phyloP scores from a whole-genome alignment of 345 rosid species.

The Brassica incana region DNA sequence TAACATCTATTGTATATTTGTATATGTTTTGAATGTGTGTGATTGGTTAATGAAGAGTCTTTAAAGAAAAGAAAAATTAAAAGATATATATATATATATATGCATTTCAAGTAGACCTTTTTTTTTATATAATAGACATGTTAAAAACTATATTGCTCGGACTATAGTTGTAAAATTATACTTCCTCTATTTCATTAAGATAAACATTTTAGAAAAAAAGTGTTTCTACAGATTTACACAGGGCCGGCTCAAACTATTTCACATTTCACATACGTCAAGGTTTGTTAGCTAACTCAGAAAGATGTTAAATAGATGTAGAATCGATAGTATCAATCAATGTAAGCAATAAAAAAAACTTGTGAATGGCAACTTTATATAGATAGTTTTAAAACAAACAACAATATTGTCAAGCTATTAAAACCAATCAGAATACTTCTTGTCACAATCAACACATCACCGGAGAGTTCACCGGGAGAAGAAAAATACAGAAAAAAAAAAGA shows the following conservation, averaged over 20 bases:
- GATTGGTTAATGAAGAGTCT: background rate
- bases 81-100: background rate
- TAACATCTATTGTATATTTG: background rate
- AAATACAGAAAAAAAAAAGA: background rate
- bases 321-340: background rate
- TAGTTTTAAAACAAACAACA: background rate
- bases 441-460: conserved; percentile 23
- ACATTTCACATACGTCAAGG: background rate
- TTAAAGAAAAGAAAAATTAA: background rate
- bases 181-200: no score
- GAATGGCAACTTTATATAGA: conserved; percentile 7
- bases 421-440: background rate
- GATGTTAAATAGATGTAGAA: background rate
- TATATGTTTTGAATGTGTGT: background rate
- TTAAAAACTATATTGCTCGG: background rate
- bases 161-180: background rate
- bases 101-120: background rate
- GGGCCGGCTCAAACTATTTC: background rate
- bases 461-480: background rate
- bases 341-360: background rate
- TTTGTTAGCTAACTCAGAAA: background rate
- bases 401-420: background rate
- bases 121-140: background rate
- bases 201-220: no score
- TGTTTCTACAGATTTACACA: no score